phyloP scores from a whole-genome alignment of 176 grass and related monocot species.

The Oropetium thomaeum region DNA sequence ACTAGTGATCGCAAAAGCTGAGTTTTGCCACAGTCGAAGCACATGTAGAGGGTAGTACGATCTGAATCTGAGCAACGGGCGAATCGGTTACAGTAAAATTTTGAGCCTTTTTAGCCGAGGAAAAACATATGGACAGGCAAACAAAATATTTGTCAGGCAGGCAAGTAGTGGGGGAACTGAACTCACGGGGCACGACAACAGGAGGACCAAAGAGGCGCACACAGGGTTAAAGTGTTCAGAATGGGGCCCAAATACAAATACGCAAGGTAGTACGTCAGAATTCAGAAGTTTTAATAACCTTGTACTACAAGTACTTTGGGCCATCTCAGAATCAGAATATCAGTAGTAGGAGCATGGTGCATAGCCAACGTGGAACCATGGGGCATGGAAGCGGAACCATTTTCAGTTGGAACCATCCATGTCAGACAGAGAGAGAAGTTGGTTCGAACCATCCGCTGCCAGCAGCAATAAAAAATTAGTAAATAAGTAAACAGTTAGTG shows the following conservation, averaged over 20 bases:
- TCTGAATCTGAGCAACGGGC: constrained; percentile 9
- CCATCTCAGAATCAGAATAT: too few relatives aligned
- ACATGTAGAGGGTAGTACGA: constrained; percentile 13
- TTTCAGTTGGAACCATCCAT: too few relatives aligned
- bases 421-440: too few relatives aligned
- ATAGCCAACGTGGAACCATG: too few relatives aligned
- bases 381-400: too few relatives aligned
- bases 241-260: neutral
- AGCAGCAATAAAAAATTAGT: too few relatives aligned
- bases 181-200: constrained; percentile 15
- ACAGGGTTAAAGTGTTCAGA: neutral
- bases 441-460: too few relatives aligned
- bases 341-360: too few relatives aligned
- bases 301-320: too few relatives aligned
- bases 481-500: too few relatives aligned
- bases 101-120: neutral
- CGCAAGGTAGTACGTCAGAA: neutral
- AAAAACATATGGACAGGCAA: neutral
- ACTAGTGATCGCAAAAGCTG: neutral
- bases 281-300: neutral
- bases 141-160: constrained; percentile 29
- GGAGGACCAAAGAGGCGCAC: neutral
- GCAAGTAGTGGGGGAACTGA: constrained; percentile 12
- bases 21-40: constrained; percentile 8
- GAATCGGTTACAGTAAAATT: constrained; percentile 20